Evolutionary conservation across 2,329 filamentous ascomycete species (phyloP), one percentile per base, ranked within the genome.

Genomic region (Pestalotiopsis sp.): DNA sequence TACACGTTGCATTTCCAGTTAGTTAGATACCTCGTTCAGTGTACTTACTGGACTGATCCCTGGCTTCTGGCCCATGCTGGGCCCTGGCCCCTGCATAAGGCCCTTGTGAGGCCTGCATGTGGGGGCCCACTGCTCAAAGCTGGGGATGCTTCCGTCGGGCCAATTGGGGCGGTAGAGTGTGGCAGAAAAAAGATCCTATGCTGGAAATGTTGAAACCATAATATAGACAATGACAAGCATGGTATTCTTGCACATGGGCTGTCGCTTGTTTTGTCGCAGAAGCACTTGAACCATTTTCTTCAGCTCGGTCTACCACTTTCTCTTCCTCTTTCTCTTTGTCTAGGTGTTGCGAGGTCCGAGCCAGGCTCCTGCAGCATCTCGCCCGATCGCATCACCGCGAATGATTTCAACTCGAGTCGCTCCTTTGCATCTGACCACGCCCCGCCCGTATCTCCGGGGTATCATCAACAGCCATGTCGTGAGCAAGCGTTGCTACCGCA

Each of bases 321-420:
- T 52, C 20, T 52, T 52, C 45, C 20, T n/a, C 45, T 52, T 52
- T 13, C 27, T 36, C 20, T 36, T 23, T 59, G n/a, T 59, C 11
- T 14, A 20, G 57, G 23, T 59, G 57, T 23, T 27, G 57, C 23
- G 57, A 59, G 20, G 56, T 20, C 11, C 56, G 7, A 17, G 20
- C 12, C 27, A 13, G 23, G 20, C 6, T 36, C 57, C 23, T 59
- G 57, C 20, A 20, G 57, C 57, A 23, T 59, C 57, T 62, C n/a
- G 13, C 36, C 27, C 14, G 25, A 13, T 62, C 23, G 9, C 27
- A 59, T 36, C 23, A 62, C 31, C n/a, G 20, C 65, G 60, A 58
- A 69, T 67, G 65, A 59, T 67, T 69, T 57, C 56, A 39, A 60
- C 66, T 58, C 68, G 61, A 31, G 27, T 65, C 61, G 7, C 52